Percentiles rank a stretch among this genome's conserved stretches.
phyloP scores from a whole-genome alignment of 345 rosid species.

The Populus tremula region DNA sequence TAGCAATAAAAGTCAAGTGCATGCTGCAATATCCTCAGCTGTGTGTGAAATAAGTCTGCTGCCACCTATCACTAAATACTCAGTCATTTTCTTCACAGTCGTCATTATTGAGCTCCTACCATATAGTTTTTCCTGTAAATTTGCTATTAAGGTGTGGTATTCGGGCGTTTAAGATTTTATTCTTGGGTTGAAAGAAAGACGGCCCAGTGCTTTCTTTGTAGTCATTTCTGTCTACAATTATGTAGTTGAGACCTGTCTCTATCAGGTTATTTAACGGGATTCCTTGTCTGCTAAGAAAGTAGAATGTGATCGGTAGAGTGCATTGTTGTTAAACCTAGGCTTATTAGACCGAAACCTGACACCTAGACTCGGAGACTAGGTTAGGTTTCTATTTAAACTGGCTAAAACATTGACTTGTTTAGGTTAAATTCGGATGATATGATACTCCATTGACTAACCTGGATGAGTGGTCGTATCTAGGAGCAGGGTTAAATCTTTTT shows the following conservation, averaged over 20 bases:
- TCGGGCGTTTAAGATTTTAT: not conserved
- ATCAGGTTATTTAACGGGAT: not conserved
- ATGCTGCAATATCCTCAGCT: not conserved
- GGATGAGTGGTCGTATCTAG: no score
- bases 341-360: not conserved
- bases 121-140: not conserved
- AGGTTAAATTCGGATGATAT: no score
- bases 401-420: not conserved
- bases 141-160: not conserved
- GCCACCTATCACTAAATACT: not conserved
- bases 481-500: no score
- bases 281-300: not conserved
- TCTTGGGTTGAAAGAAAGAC: not conserved
- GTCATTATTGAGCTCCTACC: not conserved
- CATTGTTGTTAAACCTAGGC: not conserved
- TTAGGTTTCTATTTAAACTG: no score
- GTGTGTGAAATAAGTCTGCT: not conserved
- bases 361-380: not conserved
- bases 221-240: not conserved
- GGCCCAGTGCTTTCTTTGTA: not conserved
- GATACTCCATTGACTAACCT: no score
- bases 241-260: not conserved
- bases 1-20: constrained; percentile 1
- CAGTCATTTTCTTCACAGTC: not conserved
- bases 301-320: not conserved